Base-by-base conservation (phyloP, 1,284 basidiomycete genomes). In the Sphagnurus paluster region DNA sequence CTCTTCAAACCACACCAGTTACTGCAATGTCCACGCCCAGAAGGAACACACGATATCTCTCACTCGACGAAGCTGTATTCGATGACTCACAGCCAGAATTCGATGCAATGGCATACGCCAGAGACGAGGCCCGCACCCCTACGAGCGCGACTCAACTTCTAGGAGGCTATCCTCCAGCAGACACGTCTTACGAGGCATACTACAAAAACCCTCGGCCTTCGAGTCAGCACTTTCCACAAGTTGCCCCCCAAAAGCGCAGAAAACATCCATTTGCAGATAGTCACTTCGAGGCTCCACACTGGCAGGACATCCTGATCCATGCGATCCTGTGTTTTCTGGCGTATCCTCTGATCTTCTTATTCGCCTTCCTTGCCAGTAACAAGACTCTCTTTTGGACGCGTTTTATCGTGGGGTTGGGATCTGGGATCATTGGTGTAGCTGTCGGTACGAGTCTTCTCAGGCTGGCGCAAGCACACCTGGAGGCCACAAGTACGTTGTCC, bases 401-500 rank as follows among this genome's bases (percentile, higher is more conserved):
- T 28, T 54, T 67, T n/a, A 50, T 67, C 1, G 63, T 70, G 11
- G 62, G 60, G 21, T 34, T 59, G 11, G 65, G 64, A 20, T 66
- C 63, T 47, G 60, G 66, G 0, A 19, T 63, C 9, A 40, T 66
- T 19, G 71, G 70, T 6, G 46, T 69, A 5, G 46, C 49, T 1
- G 50, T 73, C 14, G 67, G 65, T 2, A 48, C 58, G 33, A 70
- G 59, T 50, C 52, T 72, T n/a, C 25, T 66, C 17, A 46, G 45
- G 11, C 45, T 70, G 13, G 66, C 56, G 16, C 62, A 57, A 34
- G 50, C 54, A 20, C 63, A 64, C 48, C 46, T 72, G 26, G 71
- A 72, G 48, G 68, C 72, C 46, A 58, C 66, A 19, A 64, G 72
- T 74, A 43, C 47, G 69, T 65, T 28, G 34, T 40, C n/a, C n/a